Evolutionary conservation across 352 stramenopile species (phyloP), one percentile per base, ranked within the genome.

Genomic region (Phytophthora sp.): DNA sequence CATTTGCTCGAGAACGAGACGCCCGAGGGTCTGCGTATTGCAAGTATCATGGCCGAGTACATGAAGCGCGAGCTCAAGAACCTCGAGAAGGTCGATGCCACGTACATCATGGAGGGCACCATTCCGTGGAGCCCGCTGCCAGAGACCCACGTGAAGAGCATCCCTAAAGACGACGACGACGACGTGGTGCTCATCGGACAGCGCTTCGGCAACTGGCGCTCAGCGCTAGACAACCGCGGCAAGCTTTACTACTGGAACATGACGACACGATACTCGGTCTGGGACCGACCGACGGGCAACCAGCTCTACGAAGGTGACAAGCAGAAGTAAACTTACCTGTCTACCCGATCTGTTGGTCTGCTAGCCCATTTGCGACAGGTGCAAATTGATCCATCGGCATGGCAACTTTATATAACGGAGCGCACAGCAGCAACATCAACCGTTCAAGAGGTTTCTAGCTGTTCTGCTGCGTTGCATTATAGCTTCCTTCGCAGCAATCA

Each of bases 201-300:
- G 73, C 75, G 84, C 51, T 80, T 92, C 24, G 89, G 86, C 56
- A 94, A 96, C 63, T 96, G 89, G 89, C 80, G 86, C 38, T 81
- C 84, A 24, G 87, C 89, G 9, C 73, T 96, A 8, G 87, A 95
- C 69, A 91, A 93, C 69, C 85, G 86, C 24, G 89, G 89, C 27
- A 92, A 91, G 69, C 77, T 91, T 27, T 96, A 95, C 62, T 96
- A 93, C 62, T 96, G 89, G 89, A 95, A 96, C 75, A 49, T 91
- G 42, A 88, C 82, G 20, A 94, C 87, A 57, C 80, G 89, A 46
- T 90, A 84, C 63, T 94, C 86, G 0, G 79, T 91, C 2, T 96
- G 88, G 88, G 79, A 93, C 52, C 82, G 76, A 47, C 80, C 85
- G 12, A 85, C 77, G 1, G 82, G 72, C 21, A 74, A 90, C 46